Conservation (phyloP, 371 early-diverging fungal genomes). For the Globomyces sp. region DNA sequence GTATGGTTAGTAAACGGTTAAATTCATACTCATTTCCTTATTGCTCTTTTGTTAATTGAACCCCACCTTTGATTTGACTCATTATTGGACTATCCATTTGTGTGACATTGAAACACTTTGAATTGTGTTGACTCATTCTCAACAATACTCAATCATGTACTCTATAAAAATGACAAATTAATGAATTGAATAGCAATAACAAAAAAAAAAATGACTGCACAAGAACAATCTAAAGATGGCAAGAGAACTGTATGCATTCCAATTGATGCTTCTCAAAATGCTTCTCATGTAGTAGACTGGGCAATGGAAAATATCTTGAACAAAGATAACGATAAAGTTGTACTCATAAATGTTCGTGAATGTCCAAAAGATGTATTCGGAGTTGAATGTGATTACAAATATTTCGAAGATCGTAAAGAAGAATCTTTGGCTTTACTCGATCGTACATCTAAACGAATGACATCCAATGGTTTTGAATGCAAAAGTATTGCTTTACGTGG, state of each 20-base stretch:
- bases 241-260: neutral
- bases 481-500: neutral
- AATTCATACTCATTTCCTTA: no score
- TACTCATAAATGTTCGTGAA: neutral
- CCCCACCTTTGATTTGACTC: no score
- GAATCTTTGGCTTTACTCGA: neutral
- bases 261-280: neutral
- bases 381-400: neutral
- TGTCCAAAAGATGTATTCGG: neutral
- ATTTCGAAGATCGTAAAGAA: slow-evolving; percentile 4
- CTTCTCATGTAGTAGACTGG: neutral
- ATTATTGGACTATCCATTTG: no score
- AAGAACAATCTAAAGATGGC: no score
- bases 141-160: no score
- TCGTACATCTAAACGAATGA: neutral
- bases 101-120: no score
- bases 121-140: no score
- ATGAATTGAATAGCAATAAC: no score
- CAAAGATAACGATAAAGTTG: slow-evolving; percentile 3
- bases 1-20: no score
- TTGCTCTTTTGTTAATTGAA: no score
- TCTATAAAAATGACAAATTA: no score
- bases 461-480: slow-evolving; percentile 8
- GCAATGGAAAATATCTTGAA: slow-evolving; percentile 1
- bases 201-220: no score